Evolutionary conservation across 805 yeast species (phyloP).

Genomic region (Soucietia sequanensis): DNA sequence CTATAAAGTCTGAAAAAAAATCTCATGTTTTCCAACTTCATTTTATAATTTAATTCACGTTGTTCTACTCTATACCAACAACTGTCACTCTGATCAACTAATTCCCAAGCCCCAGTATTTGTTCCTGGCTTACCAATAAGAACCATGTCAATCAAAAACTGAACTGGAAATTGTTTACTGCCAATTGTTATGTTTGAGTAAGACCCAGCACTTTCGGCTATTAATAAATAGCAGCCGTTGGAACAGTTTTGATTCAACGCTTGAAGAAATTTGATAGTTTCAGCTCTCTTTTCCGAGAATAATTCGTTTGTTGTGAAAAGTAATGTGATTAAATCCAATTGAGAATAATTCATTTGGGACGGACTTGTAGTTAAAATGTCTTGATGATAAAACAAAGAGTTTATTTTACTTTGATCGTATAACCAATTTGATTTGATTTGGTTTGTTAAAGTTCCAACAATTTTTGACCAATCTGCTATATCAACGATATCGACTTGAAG

Average conservation of each 20-base stretch:
- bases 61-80: slow-evolving; percentile 71
- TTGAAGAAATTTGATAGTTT: slow-evolving; percentile 60
- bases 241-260: slow-evolving; percentile 49
- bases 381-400: slow-evolving; percentile 24
- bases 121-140: slow-evolving; percentile 50
- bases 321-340: slow-evolving; percentile 58
- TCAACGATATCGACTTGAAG: slow-evolving; percentile 61
- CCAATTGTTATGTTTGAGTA: slow-evolving; percentile 80
- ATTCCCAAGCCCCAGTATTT: slow-evolving; percentile 59
- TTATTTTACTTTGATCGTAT: slow-evolving; percentile 29
- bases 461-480: slow-evolving; percentile 72
- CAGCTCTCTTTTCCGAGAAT: slow-evolving; percentile 64
- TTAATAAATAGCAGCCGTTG: slow-evolving; percentile 57
- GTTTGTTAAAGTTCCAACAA: slow-evolving; percentile 44
- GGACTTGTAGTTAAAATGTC: slow-evolving; percentile 27
- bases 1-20: slow-evolving; percentile 75
- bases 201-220: slow-evolving; percentile 88
- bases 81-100: slow-evolving; percentile 66
- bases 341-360: slow-evolving; percentile 4
- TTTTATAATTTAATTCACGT: slow-evolving; percentile 50
- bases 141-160: slow-evolving; percentile 72
- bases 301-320: slow-evolving; percentile 87
- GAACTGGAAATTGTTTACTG: slow-evolving; percentile 75
- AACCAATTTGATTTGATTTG: slow-evolving; percentile 56
- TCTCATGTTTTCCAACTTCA: slow-evolving; percentile 84